phyloP scores from a whole-genome alignment of 257 asterid species.

The Primulina huaijiensis region DNA sequence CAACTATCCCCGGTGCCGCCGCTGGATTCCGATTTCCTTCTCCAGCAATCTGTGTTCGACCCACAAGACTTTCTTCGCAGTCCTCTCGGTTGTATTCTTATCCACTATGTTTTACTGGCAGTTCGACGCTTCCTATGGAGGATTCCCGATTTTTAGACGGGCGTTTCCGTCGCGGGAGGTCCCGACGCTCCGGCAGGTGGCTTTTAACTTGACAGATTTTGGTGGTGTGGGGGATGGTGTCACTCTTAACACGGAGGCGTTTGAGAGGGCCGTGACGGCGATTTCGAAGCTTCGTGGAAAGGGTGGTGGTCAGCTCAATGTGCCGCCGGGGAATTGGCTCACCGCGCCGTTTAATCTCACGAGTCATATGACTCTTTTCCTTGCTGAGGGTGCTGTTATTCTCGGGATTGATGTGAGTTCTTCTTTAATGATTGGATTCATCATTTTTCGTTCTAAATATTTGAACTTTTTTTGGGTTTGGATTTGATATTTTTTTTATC shows the following conservation, averaged over 20 bases:
- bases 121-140: conserved; percentile 37
- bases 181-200: conserved; percentile 52
- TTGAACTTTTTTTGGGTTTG: conserved; percentile 16
- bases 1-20: conserved; percentile 38
- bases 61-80: conserved; percentile 38
- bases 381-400: conserved; percentile 70
- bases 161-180: conserved; percentile 30
- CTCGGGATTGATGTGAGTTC: conserved; percentile 70
- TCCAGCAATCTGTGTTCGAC: conserved; percentile 33
- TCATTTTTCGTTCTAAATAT: conserved; percentile 15
- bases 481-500: conserved; percentile 8
- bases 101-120: conserved; percentile 50
- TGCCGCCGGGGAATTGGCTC: conserved; percentile 74
- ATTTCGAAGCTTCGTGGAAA: conserved; percentile 52
- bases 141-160: conserved; percentile 39
- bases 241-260: conserved; percentile 65
- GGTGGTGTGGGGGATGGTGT: conserved; percentile 83
- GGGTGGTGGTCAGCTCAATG: conserved; percentile 85
- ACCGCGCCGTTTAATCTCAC: conserved; percentile 89
- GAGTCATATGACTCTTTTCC: conserved; percentile 80
- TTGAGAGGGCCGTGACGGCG: conserved; percentile 59
- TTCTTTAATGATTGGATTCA: neutral
- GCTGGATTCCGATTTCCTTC: conserved; percentile 46
- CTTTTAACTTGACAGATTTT: conserved; percentile 69
- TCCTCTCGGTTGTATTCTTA: conserved; percentile 38